Base-by-base conservation (phyloP, 805 yeast species). In the Candida krabiensis region DNA sequence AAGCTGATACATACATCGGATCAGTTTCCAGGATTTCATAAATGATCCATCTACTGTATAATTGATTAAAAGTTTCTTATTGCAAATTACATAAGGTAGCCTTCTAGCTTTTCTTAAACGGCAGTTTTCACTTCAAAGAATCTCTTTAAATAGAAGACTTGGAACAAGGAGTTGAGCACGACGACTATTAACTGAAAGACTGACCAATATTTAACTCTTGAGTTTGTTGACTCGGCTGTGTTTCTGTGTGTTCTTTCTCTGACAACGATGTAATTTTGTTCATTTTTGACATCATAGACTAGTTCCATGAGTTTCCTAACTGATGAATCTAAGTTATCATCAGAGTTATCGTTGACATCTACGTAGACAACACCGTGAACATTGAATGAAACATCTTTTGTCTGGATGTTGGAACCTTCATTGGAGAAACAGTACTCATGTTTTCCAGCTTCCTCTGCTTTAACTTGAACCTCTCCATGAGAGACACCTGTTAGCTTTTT, bases 171-270 rank as follows among this genome's bases (percentile, higher is more conserved):
- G 70, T 89, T 93, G 45, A 75, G 77, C 13, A 83, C 84, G 31
- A 91, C 97, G 39, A 93, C 90, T 36, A 81, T 55, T 47, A 93
- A 71, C 70, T 91, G 99, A 74, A 90, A 84, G 22, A 87, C 73
- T 19, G 96, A 86, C 99, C 99, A 91, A 87, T 95, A 93, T 66
- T 91, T 91, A 49, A 91, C 98, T 56, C 99, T 80, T 38, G 93
- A 83, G 66, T 91, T 91, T 31, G 99, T 91, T 17, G 96, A 86
- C 68, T 91, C 99, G 5, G 99, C 98, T 8, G 99, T 91, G 69
- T 91, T 93, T 77, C 99, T 85, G 65, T 91, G 99, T 12, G 95
- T 86, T 70, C 97, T 84, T 68, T 91, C 99, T 67, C 99, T 82
- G 44, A 91, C 89, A 33, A 90, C 95, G 53, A 93, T 82, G 66